Base-by-base conservation (phyloP, 805 yeast species). In the Kluyveromyces lactis region DNA sequence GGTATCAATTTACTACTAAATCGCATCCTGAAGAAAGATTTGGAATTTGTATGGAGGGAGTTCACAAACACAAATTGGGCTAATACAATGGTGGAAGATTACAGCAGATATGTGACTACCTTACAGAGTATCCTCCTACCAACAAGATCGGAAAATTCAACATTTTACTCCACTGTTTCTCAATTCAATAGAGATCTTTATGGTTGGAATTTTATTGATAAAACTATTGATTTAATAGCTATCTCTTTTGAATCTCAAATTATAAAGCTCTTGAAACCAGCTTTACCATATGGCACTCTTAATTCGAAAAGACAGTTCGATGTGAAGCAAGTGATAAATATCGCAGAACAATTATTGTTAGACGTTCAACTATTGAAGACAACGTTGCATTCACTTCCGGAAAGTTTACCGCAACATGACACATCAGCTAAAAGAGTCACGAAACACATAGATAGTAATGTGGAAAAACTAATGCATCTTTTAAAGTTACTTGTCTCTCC, bases 11-110 rank as follows among this genome's bases (percentile, higher is more conserved):
- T 71, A 10, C 58, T 87, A 16, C 66, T 83, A 18, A 60, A 62
- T 18, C 79, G 83, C 47, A 50, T 60, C 12, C 70, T 84, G 16
- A 73, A 75, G 15, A 52, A 62, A 18, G 87, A 84, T 46, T 60
- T 81, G 36, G 77, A 75, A 19, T 73, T 78, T 41, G 72, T 81
- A 4, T 89, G 95, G 95, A 70, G 92, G 47, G 95, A 86, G 51
- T 79, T 92, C 71, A 63, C 71, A 8, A 80, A 79, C 48, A 75
- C 78, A 33, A 81, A 85, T 56, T 87, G 96, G 95, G 67, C 69
- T 21, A 65, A 68, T 27, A 76, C 72, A 21, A 68, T 70, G n/a
- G 84, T 81, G 2, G 77, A 76, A 21, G 90, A 80, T 46, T 78
- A 81, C 46, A 82, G 95, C 32, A 62, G 78, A 36, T 89, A 84